Percentiles rank a stretch among this genome's conserved stretches.
phyloP scores from a whole-genome alignment of 2,329 filamentous ascomycete species.

The Cercospora brassicicola region DNA sequence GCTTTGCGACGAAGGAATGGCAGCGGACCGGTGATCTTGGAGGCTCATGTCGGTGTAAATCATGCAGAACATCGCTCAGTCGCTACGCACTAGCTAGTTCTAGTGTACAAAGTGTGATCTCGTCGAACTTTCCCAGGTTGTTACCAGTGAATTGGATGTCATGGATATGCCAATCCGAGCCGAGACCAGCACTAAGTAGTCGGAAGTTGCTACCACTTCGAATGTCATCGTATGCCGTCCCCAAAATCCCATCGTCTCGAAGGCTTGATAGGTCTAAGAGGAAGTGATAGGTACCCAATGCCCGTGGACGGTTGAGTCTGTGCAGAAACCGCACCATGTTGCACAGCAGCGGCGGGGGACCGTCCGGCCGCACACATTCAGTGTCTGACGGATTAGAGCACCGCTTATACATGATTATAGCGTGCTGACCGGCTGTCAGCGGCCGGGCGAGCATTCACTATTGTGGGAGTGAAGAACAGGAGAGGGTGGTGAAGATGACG shows the following conservation, averaged over 20 bases:
- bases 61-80: background rate
- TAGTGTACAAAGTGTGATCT: background rate
- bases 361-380: background rate
- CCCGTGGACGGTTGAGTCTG: background rate
- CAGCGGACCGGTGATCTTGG: background rate
- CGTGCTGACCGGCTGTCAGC: background rate
- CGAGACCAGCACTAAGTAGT: background rate
- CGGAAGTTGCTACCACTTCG: too few species aligned
- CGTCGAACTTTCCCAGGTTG: background rate
- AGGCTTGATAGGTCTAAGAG: background rate
- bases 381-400: background rate
- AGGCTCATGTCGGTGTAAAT: background rate
- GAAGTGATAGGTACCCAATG: background rate
- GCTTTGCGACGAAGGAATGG: background rate
- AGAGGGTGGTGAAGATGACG: constrained; percentile 1
- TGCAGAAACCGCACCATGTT: background rate
- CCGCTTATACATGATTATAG: background rate
- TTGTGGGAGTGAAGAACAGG: background rate
- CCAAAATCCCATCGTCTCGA: background rate
- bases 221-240: background rate
- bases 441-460: background rate
- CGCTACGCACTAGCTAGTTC: background rate
- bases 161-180: background rate
- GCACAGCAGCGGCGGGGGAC: background rate
- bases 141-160: background rate